Percentiles rank a stretch among this genome's conserved stretches.
These are phyloP conservation scores for Claviceps lovelessii DNA, from an alignment of 2,329 filamentous ascomycete genomes.

Conservation along the genomic window DNA sequence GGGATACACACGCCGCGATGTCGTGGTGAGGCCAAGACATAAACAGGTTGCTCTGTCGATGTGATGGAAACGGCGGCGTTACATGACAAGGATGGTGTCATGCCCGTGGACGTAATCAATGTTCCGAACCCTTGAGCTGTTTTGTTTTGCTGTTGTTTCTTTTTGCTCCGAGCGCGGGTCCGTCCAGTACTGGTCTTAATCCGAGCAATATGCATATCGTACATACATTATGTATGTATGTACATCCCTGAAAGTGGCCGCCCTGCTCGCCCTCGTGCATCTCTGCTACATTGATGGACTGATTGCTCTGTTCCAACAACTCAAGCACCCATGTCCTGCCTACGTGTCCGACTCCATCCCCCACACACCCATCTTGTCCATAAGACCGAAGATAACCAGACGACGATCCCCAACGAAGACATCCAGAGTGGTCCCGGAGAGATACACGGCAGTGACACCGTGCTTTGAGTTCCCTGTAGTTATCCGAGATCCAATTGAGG, in stretches of 20 bases:
- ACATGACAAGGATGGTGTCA: not conserved
- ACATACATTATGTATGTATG: no score
- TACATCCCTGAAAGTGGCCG: constrained; percentile 18
- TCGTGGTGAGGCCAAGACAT: not conserved
- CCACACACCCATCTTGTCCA: not conserved
- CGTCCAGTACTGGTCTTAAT: not conserved
- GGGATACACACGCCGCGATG: not conserved
- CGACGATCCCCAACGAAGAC: not conserved
- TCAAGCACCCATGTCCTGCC: not conserved
- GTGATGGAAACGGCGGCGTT: not conserved
- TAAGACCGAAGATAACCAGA: not conserved
- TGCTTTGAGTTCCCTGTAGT: not conserved
- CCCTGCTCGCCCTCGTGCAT: not conserved
- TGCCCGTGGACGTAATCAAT: not conserved
- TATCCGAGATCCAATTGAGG: not conserved
- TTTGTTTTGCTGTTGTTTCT: not conserved
- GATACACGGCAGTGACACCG: constrained; percentile 1
- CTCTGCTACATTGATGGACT: not conserved
- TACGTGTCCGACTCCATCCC: not conserved
- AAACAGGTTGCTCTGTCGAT: not conserved
- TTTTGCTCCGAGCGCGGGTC: not conserved
- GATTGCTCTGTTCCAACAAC: not conserved
- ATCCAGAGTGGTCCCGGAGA: not conserved
- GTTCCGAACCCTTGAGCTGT: not conserved
- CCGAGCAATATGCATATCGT: not conserved